phyloP scores from a whole-genome alignment of 345 rosid genomes.

The Lagerstroemia speciosa region DNA sequence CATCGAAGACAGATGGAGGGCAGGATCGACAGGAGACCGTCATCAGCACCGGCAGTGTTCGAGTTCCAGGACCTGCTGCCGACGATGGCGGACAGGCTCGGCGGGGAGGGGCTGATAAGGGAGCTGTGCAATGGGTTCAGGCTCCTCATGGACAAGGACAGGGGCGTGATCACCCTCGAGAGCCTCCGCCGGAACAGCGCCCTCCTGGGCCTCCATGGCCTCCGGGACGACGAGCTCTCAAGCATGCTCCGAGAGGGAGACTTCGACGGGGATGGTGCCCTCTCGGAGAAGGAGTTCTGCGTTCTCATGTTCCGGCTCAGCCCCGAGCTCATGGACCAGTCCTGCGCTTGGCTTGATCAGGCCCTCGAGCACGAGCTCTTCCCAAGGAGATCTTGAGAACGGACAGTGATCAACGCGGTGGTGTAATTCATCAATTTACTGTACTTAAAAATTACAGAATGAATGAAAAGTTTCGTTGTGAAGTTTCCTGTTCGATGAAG shows the following conservation, averaged over 20 bases:
- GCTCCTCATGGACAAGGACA: conserved; percentile 40
- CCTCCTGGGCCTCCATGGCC: conserved; percentile 29
- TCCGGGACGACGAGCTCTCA: conserved; percentile 30
- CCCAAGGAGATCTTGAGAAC: conserved; percentile 10
- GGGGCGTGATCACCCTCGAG: conserved; percentile 37
- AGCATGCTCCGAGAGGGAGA: conserved; percentile 51
- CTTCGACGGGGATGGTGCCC: conserved; percentile 41
- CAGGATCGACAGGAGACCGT: conserved; percentile 12
- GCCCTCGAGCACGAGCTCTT: conserved; percentile 19
- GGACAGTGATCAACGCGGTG: background rate
- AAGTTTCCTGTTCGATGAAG: background rate
- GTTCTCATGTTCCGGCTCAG: conserved; percentile 54
- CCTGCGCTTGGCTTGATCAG: conserved; percentile 29
- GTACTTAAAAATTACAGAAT: background rate
- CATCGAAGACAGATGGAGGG: conserved; percentile 9
- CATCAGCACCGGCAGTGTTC: background rate
- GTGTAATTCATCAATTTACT: background rate
- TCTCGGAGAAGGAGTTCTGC: conserved; percentile 46
- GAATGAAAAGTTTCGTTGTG: background rate
- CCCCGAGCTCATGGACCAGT: conserved; percentile 48
- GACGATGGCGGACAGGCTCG: conserved; percentile 46
- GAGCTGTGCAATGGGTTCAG: conserved; percentile 49
- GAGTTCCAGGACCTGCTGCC: conserved; percentile 46
- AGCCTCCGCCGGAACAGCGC: conserved; percentile 40
- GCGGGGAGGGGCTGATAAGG: conserved; percentile 39